Evolutionary conservation across 176 grass and related monocot species (phyloP), one percentile per base, ranked within the genome.

Genomic region (Triticum dicoccoides): DNA sequence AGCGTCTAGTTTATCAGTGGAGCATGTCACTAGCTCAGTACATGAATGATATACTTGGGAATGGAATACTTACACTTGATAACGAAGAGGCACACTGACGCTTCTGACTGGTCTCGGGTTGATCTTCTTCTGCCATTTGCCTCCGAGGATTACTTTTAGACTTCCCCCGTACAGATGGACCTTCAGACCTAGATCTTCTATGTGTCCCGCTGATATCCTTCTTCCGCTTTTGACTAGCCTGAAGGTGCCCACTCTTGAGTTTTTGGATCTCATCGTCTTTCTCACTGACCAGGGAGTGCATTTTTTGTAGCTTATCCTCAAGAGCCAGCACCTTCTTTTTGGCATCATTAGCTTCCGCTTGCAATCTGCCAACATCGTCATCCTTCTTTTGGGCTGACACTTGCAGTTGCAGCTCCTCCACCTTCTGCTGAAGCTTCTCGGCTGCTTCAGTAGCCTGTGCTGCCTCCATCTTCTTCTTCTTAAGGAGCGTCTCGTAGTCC

Each of bases 401-500:
- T 52, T 82, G 71, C 72, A 90, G 76, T 52, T 82, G 71, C 72
- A 90, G 76, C 39, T 83, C 56, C 30, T 76, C 73, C 49, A 95
- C 45, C 73, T 69, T 69, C 65, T 32, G 25, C 56, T 77, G 77
- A 68, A 89, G 76, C 77, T 85, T 88, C 41, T 89, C 34, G 37
- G 86, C 87, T 49, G 83, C 83, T 77, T 95, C 86, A 82, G 72
- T 87, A 89, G 92, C 86, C 44, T 81, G 73, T 30, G 44, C 78
- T 25, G 80, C 80, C 86, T 88, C 93, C 35, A 64, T 32, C 25
- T 63, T 65, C 80, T 86, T 92, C 27, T 13, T 84, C 76, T 84
- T 90, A 47, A 88, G 66, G 15, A 85, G 61, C 0, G 4, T 0
- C 3, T 5, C 29, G 11, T 88, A 95, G 5, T 92, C 90, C 52